Evolutionary conservation across 2,329 filamentous ascomycete genomes (phyloP).

Genomic region (Fusarium dimerum): DNA sequence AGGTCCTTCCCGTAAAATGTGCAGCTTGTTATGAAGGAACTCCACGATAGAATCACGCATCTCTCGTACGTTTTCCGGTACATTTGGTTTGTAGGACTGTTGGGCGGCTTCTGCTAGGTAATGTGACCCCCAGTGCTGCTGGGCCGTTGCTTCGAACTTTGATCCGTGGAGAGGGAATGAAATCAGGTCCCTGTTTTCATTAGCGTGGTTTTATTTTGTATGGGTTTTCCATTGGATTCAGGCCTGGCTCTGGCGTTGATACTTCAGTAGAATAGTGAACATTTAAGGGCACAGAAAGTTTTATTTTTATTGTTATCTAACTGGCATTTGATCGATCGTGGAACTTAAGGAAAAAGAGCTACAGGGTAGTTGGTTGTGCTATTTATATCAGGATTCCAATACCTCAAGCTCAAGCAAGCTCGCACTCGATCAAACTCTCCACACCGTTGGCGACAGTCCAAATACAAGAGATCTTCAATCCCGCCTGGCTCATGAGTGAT

Average conservation of each 20-base stretch:
- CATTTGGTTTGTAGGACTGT: background rate
- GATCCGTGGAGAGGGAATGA: background rate
- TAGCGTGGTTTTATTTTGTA: too few species aligned
- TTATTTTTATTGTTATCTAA: too few species aligned
- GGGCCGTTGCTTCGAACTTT: background rate
- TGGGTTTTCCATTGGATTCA: too few species aligned
- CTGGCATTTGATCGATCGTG: too few species aligned
- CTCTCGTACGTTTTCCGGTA: background rate
- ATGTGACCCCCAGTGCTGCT: background rate
- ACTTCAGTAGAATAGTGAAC: too few species aligned
- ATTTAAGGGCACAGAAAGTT: too few species aligned
- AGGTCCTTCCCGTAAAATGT: background rate
- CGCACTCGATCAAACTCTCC: slow-evolving; percentile 42
- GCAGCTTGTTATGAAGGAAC: background rate
- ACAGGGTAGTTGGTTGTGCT: too few species aligned
- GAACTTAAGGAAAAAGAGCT: too few species aligned
- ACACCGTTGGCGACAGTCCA: slow-evolving; percentile 35
- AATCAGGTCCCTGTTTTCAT: too few species aligned
- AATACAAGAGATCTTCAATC: slow-evolving; percentile 38
- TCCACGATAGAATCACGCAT: background rate
- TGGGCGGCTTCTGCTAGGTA: background rate
- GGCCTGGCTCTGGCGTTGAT: too few species aligned
- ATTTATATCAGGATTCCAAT: too few species aligned
- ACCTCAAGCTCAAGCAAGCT: slow-evolving; percentile 18
- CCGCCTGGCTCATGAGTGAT: slow-evolving; percentile 33